Percentiles rank a stretch among this genome's conserved stretches.
Evolutionary conservation across 345 rosid species (phyloP).

Genomic region (Acer yangbiense): DNA sequence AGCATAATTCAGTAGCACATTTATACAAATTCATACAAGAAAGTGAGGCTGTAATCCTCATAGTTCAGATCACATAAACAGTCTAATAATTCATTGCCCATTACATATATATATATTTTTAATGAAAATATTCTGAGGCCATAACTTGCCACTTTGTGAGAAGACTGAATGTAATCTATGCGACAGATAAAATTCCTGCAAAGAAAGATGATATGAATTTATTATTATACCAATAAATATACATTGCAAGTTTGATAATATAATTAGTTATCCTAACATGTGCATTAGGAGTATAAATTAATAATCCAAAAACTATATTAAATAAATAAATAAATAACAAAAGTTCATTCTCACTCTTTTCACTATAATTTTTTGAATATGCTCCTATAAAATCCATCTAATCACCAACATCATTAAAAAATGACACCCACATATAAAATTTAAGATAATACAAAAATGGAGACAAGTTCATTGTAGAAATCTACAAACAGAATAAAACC

Average conservation of each 20-base stretch:
- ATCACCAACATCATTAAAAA: not conserved
- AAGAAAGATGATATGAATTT: not conserved
- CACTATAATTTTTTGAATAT: no score
- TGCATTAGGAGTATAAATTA: not conserved
- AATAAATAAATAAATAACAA: not conserved
- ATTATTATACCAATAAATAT: not conserved
- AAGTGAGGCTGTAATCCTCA: not conserved
- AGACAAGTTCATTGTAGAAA: not conserved
- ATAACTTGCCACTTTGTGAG: not conserved
- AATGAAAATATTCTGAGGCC: not conserved
- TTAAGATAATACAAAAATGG: not conserved
- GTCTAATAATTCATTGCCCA: not conserved
- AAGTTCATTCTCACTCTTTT: not conserved
- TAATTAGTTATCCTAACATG: not conserved
- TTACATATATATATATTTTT: no score
- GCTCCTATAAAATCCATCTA: not conserved
- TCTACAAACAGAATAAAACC: not conserved
- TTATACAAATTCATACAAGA: not conserved
- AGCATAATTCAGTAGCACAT: not conserved
- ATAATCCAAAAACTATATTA: not conserved
- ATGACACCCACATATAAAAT: not conserved
- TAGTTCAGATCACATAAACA: not conserved
- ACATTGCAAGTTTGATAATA: not conserved
- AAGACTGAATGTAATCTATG: not conserved
- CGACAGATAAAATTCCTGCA: conserved; percentile 7